A percentile compares a stretch with the other conserved stretches of the same genome.
Evolutionary conservation across 1,284 basidiomycete species (phyloP).

Genomic region (Chalciporus sp.): DNA sequence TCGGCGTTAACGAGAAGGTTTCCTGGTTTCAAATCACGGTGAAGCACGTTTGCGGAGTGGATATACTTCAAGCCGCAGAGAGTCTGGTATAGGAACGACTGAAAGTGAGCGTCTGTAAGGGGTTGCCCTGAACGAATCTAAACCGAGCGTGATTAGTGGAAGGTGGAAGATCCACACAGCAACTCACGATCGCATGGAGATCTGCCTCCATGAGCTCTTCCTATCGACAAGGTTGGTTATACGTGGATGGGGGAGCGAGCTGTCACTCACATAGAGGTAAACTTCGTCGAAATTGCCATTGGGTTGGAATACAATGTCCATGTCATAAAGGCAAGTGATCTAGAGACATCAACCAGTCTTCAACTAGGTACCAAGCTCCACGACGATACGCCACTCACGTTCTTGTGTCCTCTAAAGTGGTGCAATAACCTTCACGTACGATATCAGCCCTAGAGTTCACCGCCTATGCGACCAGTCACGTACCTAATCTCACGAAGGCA

Average conservation of each 20-base stretch:
- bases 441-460: constrained; percentile 7
- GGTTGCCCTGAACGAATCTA: constrained; percentile 98
- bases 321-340: constrained; percentile 94
- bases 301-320: constrained; percentile 93
- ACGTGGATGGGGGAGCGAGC: neutral
- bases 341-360: constrained; percentile 32
- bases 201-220: constrained; percentile 99
- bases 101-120: constrained; percentile 97
- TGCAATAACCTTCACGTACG: constrained; percentile 69
- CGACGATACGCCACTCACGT: constrained; percentile 51
- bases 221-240: constrained; percentile 39
- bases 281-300: constrained; percentile 94
- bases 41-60: constrained; percentile 97
- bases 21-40: constrained; percentile 97
- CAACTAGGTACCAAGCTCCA: constrained; percentile 10
- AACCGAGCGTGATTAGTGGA: constrained; percentile 8
- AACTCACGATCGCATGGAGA: constrained; percentile 90
- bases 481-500: constrained; percentile 93
- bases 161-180: neutral
- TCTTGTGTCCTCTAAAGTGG: constrained; percentile 97
- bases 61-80: constrained; percentile 99
- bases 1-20: constrained; percentile 98
- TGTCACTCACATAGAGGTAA: constrained; percentile 79
- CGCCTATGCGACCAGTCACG: constrained; percentile 24
- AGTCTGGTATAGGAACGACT: constrained; percentile 98